These are phyloP conservation scores for Zhuliangozyma blackwelliae DNA, from an alignment of 1,139 yeast genomes.

Conservation along the genomic window DNA sequence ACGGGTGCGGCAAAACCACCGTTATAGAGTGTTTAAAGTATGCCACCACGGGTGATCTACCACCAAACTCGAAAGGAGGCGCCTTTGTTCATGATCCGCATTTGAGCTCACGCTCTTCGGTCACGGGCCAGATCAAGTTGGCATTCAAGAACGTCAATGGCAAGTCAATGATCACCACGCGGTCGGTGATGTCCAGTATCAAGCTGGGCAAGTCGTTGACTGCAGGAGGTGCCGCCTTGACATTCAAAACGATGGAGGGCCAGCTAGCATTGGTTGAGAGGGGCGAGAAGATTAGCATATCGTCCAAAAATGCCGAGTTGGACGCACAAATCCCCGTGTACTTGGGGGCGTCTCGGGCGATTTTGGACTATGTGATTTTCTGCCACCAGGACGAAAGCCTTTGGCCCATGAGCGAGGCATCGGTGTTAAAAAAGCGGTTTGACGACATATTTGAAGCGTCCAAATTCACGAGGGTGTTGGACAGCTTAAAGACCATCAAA, in stretches of 20 bases:
- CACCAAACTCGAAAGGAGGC: slow-evolving; percentile 95
- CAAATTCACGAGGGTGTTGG: slow-evolving; percentile 87
- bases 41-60: slow-evolving; percentile 93
- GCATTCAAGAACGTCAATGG: slow-evolving; percentile 77
- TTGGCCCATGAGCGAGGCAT: slow-evolving; percentile 96
- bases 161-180: slow-evolving; percentile 76
- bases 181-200: slow-evolving; percentile 75
- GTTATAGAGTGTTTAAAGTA: slow-evolving; percentile 91
- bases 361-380: slow-evolving; percentile 87
- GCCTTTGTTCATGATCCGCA: slow-evolving; percentile 96
- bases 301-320: slow-evolving; percentile 81
- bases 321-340: slow-evolving; percentile 77
- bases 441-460: slow-evolving; percentile 97
- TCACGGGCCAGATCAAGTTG: slow-evolving; percentile 84
- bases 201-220: slow-evolving; percentile 31
- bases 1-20: slow-evolving; percentile 98
- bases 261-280: slow-evolving; percentile 64
- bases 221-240: slow-evolving; percentile 36
- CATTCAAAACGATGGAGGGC: slow-evolving; percentile 90
- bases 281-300: slow-evolving; percentile 70
- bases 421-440: slow-evolving; percentile 81
- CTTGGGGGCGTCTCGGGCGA: slow-evolving; percentile 84
- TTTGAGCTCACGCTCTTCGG: slow-evolving; percentile 69
- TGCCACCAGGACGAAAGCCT: slow-evolving; percentile 97
- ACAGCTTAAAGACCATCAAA: slow-evolving; percentile 66